Evolutionary conservation across 768 basidiomycete genomes (phyloP).

Genomic region (Pisolithus sp.): DNA sequence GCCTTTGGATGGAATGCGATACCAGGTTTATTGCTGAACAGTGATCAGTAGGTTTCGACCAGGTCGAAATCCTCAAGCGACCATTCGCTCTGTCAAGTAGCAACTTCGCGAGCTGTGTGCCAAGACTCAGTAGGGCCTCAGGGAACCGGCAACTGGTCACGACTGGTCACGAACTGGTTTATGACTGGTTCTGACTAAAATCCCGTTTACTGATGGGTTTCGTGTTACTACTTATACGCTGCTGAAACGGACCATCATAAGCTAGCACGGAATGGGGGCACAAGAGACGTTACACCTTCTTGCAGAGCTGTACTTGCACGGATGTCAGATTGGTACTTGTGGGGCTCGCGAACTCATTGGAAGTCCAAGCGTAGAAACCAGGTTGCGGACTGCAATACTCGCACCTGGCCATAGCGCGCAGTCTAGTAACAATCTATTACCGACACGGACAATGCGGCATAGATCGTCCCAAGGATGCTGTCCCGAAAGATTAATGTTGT

Average conservation of each 20-base stretch:
- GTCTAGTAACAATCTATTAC: slow-evolving; percentile 5
- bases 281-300: not conserved
- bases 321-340: not conserved
- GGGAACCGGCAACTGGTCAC: too few relatives aligned
- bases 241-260: not conserved
- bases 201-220: too few relatives aligned
- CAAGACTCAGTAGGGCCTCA: not conserved
- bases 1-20: too few relatives aligned
- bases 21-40: not conserved
- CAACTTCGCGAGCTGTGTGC: not conserved
- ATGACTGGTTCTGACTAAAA: too few relatives aligned
- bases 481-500: not conserved
- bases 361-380: not conserved
- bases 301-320: not conserved
- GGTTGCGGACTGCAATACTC: not conserved
- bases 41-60: not conserved
- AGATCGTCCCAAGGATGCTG: not conserved
- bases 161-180: too few relatives aligned
- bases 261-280: not conserved
- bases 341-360: not conserved
- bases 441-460: slow-evolving; percentile 3
- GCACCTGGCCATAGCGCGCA: not conserved
- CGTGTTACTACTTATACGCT: not conserved
- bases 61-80: not conserved
- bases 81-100: not conserved